Base-by-base conservation (phyloP, 345 rosid genomes). In the Eucalyptus pauciflora region DNA sequence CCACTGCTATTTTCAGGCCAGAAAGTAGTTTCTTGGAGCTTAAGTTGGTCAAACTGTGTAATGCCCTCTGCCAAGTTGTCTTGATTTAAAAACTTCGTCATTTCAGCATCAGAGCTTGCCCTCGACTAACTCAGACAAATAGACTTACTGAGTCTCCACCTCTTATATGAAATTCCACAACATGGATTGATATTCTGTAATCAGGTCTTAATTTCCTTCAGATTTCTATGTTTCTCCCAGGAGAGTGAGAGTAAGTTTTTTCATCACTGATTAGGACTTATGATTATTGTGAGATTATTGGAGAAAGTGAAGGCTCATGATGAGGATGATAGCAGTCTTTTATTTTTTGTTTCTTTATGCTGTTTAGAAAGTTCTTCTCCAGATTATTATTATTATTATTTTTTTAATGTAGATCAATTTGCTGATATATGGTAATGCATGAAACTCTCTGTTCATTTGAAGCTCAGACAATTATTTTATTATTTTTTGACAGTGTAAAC, bases 401-500 rank as follows among this genome's bases (percentile, higher is more conserved):
- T 76, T 76, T 71, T 76, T 37, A 33, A 48, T 87, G 29, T 69
- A 41, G 83, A 64, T 45, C 33, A 50, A 6, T 67, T 69, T 48
- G 58, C 80, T 24, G 79, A 64, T 87, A 69, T 41, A 31, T 14
- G 81, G 54, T 33, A 56, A 49, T 49, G 81, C 83, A 48, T 69
- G 25, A 60, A 25, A 22, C 31, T 41, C 51, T 87, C 13, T 58
- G 54, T 27, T 48, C 85, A 49, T 60, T 49, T 16, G 56, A 60
- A 37, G 89, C 86, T 43, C 33, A 91, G 87, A 92, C 37, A 92
- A 50, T 86, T 50, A 87, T 89, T 91, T 91, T 88, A 49, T 92
- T 86, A 86, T 85, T 89, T 86, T 90, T 86, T 90, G 94, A 88
- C 98, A 98, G 99, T 93, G 96, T 92, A 97, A 94, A 88, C 90